Evolutionary conservation across 371 early-diverging fungal species (phyloP), one percentile per base, ranked within the genome.

Genomic region (Mortierella sp.): DNA sequence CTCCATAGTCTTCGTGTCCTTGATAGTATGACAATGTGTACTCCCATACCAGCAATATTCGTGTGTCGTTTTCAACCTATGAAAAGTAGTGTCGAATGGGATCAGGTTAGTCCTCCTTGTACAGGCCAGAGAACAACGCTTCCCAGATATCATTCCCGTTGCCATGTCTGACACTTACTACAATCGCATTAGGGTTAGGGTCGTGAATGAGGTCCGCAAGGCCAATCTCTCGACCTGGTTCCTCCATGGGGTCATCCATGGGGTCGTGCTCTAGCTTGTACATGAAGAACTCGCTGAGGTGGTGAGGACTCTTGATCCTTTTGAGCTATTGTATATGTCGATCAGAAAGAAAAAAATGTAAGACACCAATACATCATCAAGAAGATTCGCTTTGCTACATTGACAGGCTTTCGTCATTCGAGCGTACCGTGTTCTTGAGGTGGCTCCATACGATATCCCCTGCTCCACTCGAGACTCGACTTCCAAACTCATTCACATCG

Each of bases 271-370:
- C 73, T 70, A 78, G 72, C 32, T 76, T 79, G 14, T 63, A 55
- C 35, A 85, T n/a, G 46, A 85, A 65, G 38, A 85, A 85, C 44
- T 81, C 81, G 11, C 70, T 46, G 18, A 85, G 78, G 18, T 81
- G 81, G n/a, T 76, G 75, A 2, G 82, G 76, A 68, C 85, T 76
- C 29, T 76, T 76, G 48, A 85, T 81, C 63, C 82, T 75, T 38
- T 74, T 77, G 49, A 85, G 72, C 85, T 85, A 76, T 63, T 35
- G 35, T 18, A 35, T 35, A 35, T 11, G 21, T 4, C 38, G 6
- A 41, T 35, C 58, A 58, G 60, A 75, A 44, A 38, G 11, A 8
- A 29, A 41, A 48, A 27, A 21, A 14, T 35, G 24, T 72, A 56
- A 24, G 29, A 56, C 43, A 27, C 46, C 2, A 3, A 77, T 18